Conservation (phyloP, 306 rosid species). For the Hippophae tibetana region DNA sequence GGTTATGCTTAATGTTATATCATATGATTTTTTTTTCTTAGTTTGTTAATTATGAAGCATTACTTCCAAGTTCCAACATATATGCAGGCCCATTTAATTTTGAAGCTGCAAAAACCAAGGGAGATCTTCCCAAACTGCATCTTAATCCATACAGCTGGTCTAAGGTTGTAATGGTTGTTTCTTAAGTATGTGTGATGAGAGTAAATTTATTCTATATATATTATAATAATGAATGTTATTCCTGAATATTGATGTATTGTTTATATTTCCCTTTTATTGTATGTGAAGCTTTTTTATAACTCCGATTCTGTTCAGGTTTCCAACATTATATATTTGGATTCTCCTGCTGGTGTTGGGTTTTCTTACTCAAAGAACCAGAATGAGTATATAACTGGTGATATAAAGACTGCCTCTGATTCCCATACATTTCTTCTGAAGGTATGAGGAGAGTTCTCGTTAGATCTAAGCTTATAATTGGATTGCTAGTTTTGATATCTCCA, state of each 20-base stretch:
- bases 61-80: not conserved
- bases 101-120: slow-evolving; percentile 46
- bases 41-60: not conserved
- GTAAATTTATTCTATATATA: not conserved
- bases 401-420: slow-evolving; percentile 67
- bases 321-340: slow-evolving; percentile 78
- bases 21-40: not conserved
- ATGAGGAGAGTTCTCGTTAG: slow-evolving; percentile 9
- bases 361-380: slow-evolving; percentile 62
- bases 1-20: not conserved
- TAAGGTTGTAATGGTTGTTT: slow-evolving; percentile 38
- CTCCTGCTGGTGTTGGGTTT: slow-evolving; percentile 93
- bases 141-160: slow-evolving; percentile 93
- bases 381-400: slow-evolving; percentile 71
- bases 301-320: slow-evolving; percentile 56
- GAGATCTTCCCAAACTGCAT: slow-evolving; percentile 52
- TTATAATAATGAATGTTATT: slow-evolving; percentile 2
- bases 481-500: slow-evolving; percentile 13
- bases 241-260: slow-evolving; percentile 4
- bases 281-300: slow-evolving; percentile 5
- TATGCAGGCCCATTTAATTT: slow-evolving; percentile 85
- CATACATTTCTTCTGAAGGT: slow-evolving; percentile 88
- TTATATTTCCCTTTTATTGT: not conserved
- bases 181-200: not conserved
- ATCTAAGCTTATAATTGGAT: slow-evolving; percentile 3